A percentile compares a stretch with the other conserved stretches of the same genome.
These are phyloP conservation scores for Goffeauzyma gilvescens DNA, from an alignment of 768 basidiomycete genomes.

Conservation along the genomic window DNA sequence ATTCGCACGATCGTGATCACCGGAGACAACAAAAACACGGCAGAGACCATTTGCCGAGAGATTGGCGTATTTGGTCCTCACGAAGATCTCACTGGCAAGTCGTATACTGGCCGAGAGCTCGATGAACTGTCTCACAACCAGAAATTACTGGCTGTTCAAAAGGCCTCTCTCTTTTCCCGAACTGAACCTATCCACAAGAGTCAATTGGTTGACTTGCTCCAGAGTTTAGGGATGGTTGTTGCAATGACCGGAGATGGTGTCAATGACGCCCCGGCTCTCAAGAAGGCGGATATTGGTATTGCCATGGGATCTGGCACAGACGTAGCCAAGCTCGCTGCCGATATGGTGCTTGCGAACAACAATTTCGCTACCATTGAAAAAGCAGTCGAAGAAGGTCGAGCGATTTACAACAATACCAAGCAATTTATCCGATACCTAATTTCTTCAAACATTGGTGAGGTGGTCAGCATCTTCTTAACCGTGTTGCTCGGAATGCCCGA, in stretches of 20 bases:
- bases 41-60: conserved; percentile 88
- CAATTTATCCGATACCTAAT: conserved; percentile 97
- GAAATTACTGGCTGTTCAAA: conserved; percentile 67
- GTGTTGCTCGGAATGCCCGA: conserved; percentile 99
- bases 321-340: conserved; percentile 90
- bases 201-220: conserved; percentile 80
- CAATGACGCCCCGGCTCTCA: conserved; percentile 90
- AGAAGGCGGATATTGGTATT: conserved; percentile 93
- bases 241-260: conserved; percentile 99
- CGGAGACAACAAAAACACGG: conserved; percentile 92
- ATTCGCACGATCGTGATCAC: conserved; percentile 95
- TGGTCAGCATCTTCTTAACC: conserved; percentile 84
- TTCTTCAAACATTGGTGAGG: conserved; percentile 94
- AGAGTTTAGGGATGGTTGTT: conserved; percentile 76
- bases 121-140: conserved; percentile 62
- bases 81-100: conserved; percentile 84
- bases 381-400: conserved; percentile 89
- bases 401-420: conserved; percentile 99
- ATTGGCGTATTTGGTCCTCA: conserved; percentile 77
- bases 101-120: conserved; percentile 81
- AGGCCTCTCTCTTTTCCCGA: conserved; percentile 73
- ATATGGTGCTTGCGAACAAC: conserved; percentile 64
- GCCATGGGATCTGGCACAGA: conserved; percentile 99
- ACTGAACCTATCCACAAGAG: conserved; percentile 92
- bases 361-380: conserved; percentile 95